Conservation (phyloP, 2,329 filamentous ascomycete species). For the Penicillium sp. region DNA sequence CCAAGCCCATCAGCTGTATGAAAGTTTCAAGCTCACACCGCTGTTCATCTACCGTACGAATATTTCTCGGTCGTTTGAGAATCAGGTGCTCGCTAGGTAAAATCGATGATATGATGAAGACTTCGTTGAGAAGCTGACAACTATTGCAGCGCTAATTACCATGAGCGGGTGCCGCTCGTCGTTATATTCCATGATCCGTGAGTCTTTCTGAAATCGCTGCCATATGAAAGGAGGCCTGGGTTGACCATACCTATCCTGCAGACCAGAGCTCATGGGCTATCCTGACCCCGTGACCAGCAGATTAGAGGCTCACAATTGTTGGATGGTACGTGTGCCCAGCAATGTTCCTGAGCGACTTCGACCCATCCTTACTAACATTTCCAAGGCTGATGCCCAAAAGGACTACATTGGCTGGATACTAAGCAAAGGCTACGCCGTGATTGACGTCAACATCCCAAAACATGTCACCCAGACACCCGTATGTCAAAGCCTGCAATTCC, state of each 20-base stretch:
- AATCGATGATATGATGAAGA: conserved; percentile 14
- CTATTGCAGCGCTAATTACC: conserved; percentile 60
- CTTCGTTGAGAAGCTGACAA: conserved; percentile 1
- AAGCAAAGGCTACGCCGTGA: conserved; percentile 74
- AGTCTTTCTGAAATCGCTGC: conserved; percentile 37
- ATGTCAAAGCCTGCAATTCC: conserved; percentile 23
- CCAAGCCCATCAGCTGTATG: conserved; percentile 70
- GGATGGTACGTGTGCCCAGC: conserved; percentile 66
- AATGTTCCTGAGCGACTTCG: conserved; percentile 5
- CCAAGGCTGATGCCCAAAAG: conserved; percentile 75
- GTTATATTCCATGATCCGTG: conserved; percentile 90
- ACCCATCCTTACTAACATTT: conserved; percentile 28
- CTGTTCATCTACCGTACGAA: conserved; percentile 75
- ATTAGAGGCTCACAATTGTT: conserved; percentile 81
- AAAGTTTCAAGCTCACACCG: conserved; percentile 75
- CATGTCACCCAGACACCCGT: conserved; percentile 68
- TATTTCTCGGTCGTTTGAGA: conserved; percentile 75
- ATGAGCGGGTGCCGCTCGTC: conserved; percentile 67
- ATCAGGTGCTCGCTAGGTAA: conserved; percentile 80
- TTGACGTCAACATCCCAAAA: conserved; percentile 89
- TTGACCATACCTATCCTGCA: conserved; percentile 32
- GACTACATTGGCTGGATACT: conserved; percentile 84
- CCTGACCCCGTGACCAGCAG: conserved; percentile 70
- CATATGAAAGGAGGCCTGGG: background rate
- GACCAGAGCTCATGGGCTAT: conserved; percentile 70